These are phyloP conservation scores for Limnomonas spitsbergensis DNA, from an alignment of 139 green algal genomes.

Conservation along the genomic window DNA sequence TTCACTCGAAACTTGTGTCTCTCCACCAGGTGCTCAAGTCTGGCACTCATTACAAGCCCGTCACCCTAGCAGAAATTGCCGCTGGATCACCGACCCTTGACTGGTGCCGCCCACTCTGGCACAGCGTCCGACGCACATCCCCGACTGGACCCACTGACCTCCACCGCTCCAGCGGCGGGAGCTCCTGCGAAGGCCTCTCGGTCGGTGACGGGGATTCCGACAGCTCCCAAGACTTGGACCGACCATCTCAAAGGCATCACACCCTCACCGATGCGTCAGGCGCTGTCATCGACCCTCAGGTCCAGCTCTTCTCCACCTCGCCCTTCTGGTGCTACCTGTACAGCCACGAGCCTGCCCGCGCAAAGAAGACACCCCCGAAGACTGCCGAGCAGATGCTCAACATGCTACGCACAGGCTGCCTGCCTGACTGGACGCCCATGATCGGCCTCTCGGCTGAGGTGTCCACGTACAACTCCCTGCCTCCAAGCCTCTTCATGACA, in stretches of 20 bases:
- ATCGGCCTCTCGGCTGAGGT: conserved; percentile 17
- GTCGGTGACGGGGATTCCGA: not conserved
- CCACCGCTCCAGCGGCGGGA: not conserved
- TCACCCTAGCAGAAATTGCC: not conserved
- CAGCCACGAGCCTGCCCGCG: conserved; percentile 14
- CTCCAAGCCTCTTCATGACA: conserved; percentile 28
- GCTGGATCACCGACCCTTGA: not conserved
- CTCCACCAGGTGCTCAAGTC: no score
- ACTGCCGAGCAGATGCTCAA: conserved; percentile 22
- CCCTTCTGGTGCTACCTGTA: conserved; percentile 37
- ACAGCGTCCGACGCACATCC: not conserved
- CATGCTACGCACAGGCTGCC: conserved; percentile 12
- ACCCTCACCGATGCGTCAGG: not conserved
- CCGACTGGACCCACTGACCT: not conserved
- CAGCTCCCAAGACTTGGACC: not conserved
- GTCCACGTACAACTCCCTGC: conserved; percentile 27
- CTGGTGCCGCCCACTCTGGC: conserved; percentile 17
- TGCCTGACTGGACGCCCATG: conserved; percentile 28
- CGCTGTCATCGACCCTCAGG: not conserved
- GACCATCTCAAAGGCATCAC: not conserved
- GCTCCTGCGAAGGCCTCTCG: not conserved
- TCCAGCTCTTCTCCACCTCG: conserved; percentile 8
- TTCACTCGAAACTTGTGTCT: no score
- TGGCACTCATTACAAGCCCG: not conserved
- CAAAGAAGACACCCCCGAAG: conserved; percentile 33